Base-by-base conservation (phyloP, 306 rosid species). In the Datisca glomerata region DNA sequence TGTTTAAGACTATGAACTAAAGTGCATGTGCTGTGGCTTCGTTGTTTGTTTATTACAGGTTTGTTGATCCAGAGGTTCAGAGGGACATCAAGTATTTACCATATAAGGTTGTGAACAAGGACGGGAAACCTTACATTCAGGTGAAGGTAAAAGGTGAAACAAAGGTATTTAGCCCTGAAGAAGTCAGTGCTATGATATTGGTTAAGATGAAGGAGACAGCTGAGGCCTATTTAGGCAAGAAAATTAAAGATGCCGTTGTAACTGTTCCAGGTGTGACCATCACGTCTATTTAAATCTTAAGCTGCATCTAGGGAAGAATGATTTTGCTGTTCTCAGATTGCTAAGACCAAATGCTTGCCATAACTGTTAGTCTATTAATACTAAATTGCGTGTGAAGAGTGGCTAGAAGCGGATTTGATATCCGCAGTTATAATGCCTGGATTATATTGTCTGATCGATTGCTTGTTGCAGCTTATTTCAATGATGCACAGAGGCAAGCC, bases 91-190 rank as follows among this genome's bases (percentile, higher is more conserved):
- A 72, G 58, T 65, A 54, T 44, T 58, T 72, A 13, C 80, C 77
- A 3, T 76, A 57, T 3, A 76, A 68, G 53, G 51, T 63, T 41
- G 80, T 69, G 45, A 77, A 69, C 18, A 72, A 65, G 35, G 71
- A 58, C 12, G 80, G 80, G 24, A 76, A 76, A 51, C 85, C 85
- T 35, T 68, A 58, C 6, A 55, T 68, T 6, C 64, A 72, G 31
- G 74, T 65, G 22, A 58, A 65, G 43, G 77, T 72, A 2, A 72
- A 76, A 59, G 77, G 76, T 37, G 80, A 76, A 51, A 49, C 33
- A 25, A 76, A 59, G 29, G 69, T 65, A 24, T 76, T 72, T 41
- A 77, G 85, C 59, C 77, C 77, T 6, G 80, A 72, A 59, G 80
- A 72, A 48, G 55, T 71, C 42, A 67, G 79, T 43, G 79, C 85